Evolutionary conservation across 768 basidiomycete species (phyloP).

Genomic region (Suillus brevipes): DNA sequence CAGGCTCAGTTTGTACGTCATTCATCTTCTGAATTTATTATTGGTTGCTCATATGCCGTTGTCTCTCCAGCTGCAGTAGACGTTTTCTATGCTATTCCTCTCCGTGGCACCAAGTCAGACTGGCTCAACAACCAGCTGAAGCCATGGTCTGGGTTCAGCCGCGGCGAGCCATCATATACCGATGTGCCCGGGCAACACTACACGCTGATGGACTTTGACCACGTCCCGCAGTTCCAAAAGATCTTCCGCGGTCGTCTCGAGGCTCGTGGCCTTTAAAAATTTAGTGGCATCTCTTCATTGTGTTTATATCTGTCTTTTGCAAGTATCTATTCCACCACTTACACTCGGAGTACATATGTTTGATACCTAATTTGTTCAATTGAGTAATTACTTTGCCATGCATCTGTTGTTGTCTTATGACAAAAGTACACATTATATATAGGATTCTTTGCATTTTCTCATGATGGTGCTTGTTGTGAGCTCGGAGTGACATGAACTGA

Average conservation of each 20-base stretch:
- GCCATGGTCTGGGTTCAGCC: slow-evolving; percentile 27
- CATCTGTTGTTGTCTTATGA: background rate
- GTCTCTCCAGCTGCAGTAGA: slow-evolving; percentile 18
- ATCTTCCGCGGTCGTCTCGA: slow-evolving; percentile 28
- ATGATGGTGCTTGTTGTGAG: background rate
- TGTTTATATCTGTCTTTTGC: background rate
- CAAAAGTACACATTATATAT: background rate
- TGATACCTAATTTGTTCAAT: background rate
- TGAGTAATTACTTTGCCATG: background rate
- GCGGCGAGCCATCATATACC: slow-evolving; percentile 22
- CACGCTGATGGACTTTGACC: slow-evolving; percentile 34
- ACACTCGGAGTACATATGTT: background rate
- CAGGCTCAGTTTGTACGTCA: slow-evolving; percentile 28
- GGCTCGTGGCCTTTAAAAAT: slow-evolving; percentile 24
- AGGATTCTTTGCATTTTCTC: background rate
- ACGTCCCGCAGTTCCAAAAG: slow-evolving; percentile 31
- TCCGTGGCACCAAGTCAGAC: slow-evolving; percentile 28
- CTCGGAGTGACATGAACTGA: background rate
- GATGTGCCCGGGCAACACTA: slow-evolving; percentile 32
- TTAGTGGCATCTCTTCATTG: background rate
- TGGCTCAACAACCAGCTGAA: slow-evolving; percentile 32
- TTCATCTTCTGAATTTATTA: background rate
- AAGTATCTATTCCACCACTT: background rate
- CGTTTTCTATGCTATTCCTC: slow-evolving; percentile 31
- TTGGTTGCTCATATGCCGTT: slow-evolving; percentile 2